A percentile compares a stretch with the other conserved stretches of the same genome.
Evolutionary conservation across 176 grass and related monocot species (phyloP).

Genomic region (Aegilops tauschii): DNA sequence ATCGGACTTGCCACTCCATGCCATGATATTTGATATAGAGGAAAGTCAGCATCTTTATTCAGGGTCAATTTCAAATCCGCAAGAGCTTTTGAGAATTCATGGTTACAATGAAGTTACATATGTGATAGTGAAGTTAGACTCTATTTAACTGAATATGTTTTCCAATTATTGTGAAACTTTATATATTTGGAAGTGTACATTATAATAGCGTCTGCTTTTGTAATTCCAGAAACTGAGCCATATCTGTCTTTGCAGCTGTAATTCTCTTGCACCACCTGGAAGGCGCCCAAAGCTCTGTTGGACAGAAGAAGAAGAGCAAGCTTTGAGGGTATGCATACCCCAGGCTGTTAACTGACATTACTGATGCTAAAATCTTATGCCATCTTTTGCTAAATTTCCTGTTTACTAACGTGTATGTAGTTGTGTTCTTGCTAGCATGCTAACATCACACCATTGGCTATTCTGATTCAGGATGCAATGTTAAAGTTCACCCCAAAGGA

Average conservation of each 20-base stretch:
- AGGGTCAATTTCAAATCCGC: not conserved
- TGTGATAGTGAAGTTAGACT: not conserved
- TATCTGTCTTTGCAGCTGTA: slow-evolving; percentile 47
- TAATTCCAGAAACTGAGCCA: not conserved
- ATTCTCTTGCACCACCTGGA: slow-evolving; percentile 23
- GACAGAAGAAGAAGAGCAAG: slow-evolving; percentile 51
- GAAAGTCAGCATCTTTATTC: slow-evolving; percentile 1
- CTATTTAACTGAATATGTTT: not conserved
- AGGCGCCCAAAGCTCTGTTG: slow-evolving; percentile 49
- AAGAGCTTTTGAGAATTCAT: not conserved
- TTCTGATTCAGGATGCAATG: slow-evolving; percentile 58
- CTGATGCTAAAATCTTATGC: not conserved
- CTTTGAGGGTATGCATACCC: slow-evolving; percentile 51
- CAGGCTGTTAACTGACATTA: not conserved
- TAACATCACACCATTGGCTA: not conserved
- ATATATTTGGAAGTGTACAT: not conserved
- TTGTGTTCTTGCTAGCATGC: not conserved
- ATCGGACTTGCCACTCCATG: not conserved
- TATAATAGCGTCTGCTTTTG: not conserved
- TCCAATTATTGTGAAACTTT: not conserved
- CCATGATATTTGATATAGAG: not conserved
- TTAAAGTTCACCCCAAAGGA: slow-evolving; percentile 10
- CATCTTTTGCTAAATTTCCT: slow-evolving; percentile 1
- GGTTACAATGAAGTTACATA: not conserved
- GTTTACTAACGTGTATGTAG: not conserved